Base-by-base conservation (phyloP, 2,329 filamentous ascomycete genomes). In the Phaeosphaeriaceae sp. region DNA sequence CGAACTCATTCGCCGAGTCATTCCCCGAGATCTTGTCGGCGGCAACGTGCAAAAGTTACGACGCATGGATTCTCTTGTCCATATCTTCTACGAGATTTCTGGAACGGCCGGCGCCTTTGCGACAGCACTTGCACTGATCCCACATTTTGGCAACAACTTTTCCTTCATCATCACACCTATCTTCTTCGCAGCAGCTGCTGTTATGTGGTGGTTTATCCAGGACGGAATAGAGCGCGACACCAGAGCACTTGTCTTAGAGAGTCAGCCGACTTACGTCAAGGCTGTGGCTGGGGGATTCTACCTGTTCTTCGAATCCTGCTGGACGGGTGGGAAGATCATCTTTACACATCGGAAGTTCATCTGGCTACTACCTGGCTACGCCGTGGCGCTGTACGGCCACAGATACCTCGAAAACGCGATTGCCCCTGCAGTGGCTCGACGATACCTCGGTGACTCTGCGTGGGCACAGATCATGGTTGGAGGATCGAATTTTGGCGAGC, bases 391-490 rank as follows among this genome's bases (percentile, higher is more conserved):
- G 9, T 84, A 84, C 64, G 81, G 77, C 2, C 82, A 84, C 60
- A 74, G 82, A 21, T 84, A 83, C 58, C 77, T 84, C 44, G 82
- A 84, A 65, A 83, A 83, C 60, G 79, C 77, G 21, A 78, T 84
- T 41, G 79, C 79, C 0, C 81, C 81, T 0, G 77, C 79, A 31
- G 71, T 84, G 19, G 82, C 82, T 10, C 74, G 78, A 27, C 78
- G 81, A 27, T 83, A 83, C 57, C 71, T 84, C 15, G 80, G 79
- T 3, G 77, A 83, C 54, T 79, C 81, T 1, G 80, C 81, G 7
- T 84, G 81, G 80, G 76, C 78, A 3, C 81, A 84, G 63, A 81
- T 84, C 59, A 81, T 84, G 59, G 80, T 83, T 22, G 81, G 81
- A 36, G 82, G 82, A 5, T 83, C 80, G 9, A 84, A 84, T 65